These are phyloP conservation scores for Rutidosis leptorrhynchoides DNA, from an alignment of 129 eudicot genomes.

Conservation along the genomic window DNA sequence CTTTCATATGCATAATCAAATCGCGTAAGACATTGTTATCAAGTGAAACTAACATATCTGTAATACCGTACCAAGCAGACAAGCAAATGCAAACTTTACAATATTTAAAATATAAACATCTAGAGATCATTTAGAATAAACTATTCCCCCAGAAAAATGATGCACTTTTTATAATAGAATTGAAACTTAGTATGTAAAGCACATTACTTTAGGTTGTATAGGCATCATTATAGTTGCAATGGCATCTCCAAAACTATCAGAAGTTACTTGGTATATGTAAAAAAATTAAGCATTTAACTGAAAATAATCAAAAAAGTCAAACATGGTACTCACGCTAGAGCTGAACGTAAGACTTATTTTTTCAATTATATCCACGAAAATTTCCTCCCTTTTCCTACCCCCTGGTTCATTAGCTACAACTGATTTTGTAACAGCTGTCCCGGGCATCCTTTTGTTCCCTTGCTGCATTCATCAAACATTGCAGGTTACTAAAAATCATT, in stretches of 20 bases:
- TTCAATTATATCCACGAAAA: conserved; percentile 94
- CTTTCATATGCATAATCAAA: not conserved
- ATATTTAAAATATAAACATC: not conserved
- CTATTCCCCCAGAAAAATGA: not conserved
- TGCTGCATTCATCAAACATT: conserved; percentile 53
- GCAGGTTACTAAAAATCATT: conserved; percentile 10
- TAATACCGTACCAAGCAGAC: not conserved
- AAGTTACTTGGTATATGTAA: not conserved
- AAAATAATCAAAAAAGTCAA: conserved; percentile 3
- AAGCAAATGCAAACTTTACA: not conserved
- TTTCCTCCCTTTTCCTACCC: conserved; percentile 94
- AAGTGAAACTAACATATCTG: not conserved
- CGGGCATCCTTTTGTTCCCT: conserved; percentile 97
- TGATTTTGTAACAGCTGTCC: conserved; percentile 97
- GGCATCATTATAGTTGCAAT: not conserved
- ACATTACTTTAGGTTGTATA: not conserved
- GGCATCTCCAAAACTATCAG: not conserved
- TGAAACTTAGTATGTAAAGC: conserved; percentile 1
- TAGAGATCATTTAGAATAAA: not conserved
- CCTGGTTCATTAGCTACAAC: conserved; percentile 96
- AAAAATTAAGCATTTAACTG: conserved; percentile 1
- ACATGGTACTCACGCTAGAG: conserved; percentile 70
- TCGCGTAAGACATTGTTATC: not conserved
- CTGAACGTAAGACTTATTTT: conserved; percentile 96
- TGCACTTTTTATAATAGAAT: not conserved